Evolutionary conservation across 352 stramenopile genomes (phyloP), one percentile per base, ranked within the genome.

Genomic region (Aphanomyces euteiches): DNA sequence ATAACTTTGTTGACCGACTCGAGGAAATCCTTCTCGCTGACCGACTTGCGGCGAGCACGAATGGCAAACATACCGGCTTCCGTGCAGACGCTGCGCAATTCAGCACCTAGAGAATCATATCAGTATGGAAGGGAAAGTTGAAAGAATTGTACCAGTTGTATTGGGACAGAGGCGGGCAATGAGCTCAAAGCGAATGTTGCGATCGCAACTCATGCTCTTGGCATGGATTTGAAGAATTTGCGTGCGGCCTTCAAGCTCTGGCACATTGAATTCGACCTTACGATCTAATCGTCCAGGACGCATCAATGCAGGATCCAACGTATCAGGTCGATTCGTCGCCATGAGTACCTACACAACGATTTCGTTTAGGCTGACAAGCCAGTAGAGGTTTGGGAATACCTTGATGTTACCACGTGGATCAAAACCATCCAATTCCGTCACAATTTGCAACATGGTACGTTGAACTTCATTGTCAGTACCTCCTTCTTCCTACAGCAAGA

Each of bases 1-100:
- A 99, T 99, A 68, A 99, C 97, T 85, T 99, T 99, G 83, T 99
- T 98, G 67, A 99, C 97, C 64, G 96, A 98, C 72, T 99, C 97
- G 68, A 99, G 87, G 82, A 99, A 99, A 79, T 99, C 98, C 77
- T 99, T 99, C 77, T 99, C 97, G 72, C 88, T 98, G 64, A 99
- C 96, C 48, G 81, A 97, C 88, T 99, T 99, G 80, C 97, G 94
- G 57, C 98, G 88, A 38, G 96, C 97, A 48, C 98, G 92, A 78
- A 99, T 99, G 10, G 97, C 96, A 81, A 98, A 99, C 93, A 97
- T 97, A 47, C 96, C 96, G n/a, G 96, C 97, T 78, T 99, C 97
- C 8, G 97, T 99, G 84, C 97, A 99, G 19, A 99, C 97, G 75
- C 84, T 97, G 75, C 97, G 93, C 50, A 99, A 83, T 78, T 99